These are phyloP conservation scores for Melastoma malabathricum DNA, from an alignment of 345 rosid genomes.

Conservation along the genomic window DNA sequence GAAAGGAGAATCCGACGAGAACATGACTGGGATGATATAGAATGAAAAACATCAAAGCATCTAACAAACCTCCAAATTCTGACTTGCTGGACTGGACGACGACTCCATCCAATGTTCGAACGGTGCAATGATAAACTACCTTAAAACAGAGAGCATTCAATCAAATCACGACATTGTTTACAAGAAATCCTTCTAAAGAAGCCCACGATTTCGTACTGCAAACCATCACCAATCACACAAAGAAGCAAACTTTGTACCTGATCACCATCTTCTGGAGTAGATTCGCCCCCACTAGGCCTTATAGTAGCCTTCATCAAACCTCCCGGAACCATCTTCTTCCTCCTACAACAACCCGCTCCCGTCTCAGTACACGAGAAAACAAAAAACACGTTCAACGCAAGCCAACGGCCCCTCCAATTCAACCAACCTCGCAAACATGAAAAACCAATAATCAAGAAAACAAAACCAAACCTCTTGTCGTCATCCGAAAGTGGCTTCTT, in stretches of 20 bases:
- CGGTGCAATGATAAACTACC: conserved; percentile 78
- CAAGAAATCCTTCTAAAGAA: background rate
- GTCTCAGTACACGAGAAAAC: background rate
- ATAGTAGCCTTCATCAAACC: conserved; percentile 83
- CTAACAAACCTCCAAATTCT: conserved; percentile 64
- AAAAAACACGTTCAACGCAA: background rate
- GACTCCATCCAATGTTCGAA: conserved; percentile 75
- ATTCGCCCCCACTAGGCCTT: conserved; percentile 85
- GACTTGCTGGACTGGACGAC: conserved; percentile 62
- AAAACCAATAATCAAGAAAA: background rate
- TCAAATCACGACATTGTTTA: background rate
- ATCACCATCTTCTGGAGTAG: conserved; percentile 75
- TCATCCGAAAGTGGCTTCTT: conserved; percentile 48
- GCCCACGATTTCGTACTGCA: background rate
- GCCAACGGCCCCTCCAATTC: conserved; percentile 2
- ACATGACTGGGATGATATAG: background rate
- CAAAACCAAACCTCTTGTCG: conserved; percentile 33
- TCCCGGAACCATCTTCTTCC: conserved; percentile 73
- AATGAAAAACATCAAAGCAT: background rate
- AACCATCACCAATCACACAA: background rate
- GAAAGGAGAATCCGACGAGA: background rate
- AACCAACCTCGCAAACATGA: conserved; percentile 1
- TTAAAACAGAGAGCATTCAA: conserved; percentile 11
- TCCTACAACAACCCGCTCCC: conserved; percentile 28
- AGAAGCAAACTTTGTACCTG: conserved; percentile 36